Conservation (phyloP, 1,284 basidiomycete species). For the Bjerkandera adusta region DNA sequence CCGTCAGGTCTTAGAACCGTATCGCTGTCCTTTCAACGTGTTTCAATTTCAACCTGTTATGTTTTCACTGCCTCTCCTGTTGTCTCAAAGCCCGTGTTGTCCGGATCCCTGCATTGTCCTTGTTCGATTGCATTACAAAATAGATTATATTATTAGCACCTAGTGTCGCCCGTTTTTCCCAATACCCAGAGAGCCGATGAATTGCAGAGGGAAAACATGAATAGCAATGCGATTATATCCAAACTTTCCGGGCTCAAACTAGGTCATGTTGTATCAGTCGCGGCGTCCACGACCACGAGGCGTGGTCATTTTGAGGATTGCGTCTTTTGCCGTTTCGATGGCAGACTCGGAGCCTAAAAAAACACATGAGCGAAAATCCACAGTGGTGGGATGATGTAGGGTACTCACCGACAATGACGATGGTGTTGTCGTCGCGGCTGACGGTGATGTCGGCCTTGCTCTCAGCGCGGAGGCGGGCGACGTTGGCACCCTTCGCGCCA, state of each 20-base stretch:
- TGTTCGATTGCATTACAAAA: not conserved
- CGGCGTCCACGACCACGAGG: slow-evolving; percentile 42
- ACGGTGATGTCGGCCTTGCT: slow-evolving; percentile 90
- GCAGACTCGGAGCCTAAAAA: slow-evolving; percentile 64
- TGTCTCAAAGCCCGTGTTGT: not conserved
- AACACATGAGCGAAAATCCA: slow-evolving; percentile 8
- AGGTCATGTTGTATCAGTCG: slow-evolving; percentile 16
- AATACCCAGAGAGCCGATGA: slow-evolving; percentile 5
- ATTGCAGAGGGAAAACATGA: slow-evolving; percentile 16
- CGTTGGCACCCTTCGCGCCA: slow-evolving; percentile 85
- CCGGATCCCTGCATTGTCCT: not conserved
- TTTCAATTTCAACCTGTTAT: not conserved
- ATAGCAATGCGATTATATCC: slow-evolving; percentile 15
- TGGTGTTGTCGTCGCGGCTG: slow-evolving; percentile 80
- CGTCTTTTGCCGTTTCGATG: slow-evolving; percentile 76
- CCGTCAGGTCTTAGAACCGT: slow-evolving; percentile 25
- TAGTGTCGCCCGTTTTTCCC: slow-evolving; percentile 6
- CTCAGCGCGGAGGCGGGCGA: slow-evolving; percentile 79
- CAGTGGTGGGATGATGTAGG: not conserved
- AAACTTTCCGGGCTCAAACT: slow-evolving; percentile 2
- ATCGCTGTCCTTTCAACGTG: not conserved
- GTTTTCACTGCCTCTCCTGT: not conserved
- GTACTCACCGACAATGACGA: slow-evolving; percentile 77
- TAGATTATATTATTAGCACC: slow-evolving; percentile 9
- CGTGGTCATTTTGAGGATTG: slow-evolving; percentile 69